A percentile compares a stretch with the other conserved stretches of the same genome.
phyloP scores from a whole-genome alignment of 106 monocot genomes.

The Acanthochlamys bracteata region DNA sequence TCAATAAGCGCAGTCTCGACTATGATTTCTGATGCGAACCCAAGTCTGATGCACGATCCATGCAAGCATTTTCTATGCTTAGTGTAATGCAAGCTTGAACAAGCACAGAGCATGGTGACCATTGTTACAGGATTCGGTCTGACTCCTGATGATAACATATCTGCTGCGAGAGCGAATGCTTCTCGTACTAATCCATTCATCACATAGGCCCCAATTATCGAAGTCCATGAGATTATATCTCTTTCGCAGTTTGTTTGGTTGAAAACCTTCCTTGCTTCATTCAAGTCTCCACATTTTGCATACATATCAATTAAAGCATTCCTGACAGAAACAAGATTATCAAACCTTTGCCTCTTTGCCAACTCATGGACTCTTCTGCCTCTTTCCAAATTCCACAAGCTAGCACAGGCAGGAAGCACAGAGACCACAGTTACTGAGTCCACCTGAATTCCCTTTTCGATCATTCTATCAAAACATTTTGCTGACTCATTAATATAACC shows the following conservation, averaged over 20 bases:
- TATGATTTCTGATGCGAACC: slow-evolving; percentile 27
- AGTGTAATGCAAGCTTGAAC: slow-evolving; percentile 11
- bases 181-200: slow-evolving; percentile 26
- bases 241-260: slow-evolving; percentile 19
- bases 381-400: slow-evolving; percentile 28
- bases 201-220: slow-evolving; percentile 61
- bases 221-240: slow-evolving; percentile 63
- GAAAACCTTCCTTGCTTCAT: slow-evolving; percentile 53
- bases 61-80: slow-evolving; percentile 45
- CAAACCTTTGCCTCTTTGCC: slow-evolving; percentile 26
- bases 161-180: slow-evolving; percentile 23
- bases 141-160: slow-evolving; percentile 34
- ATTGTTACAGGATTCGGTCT: slow-evolving; percentile 57
- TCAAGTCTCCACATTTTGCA: slow-evolving; percentile 52
- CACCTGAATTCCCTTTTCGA: slow-evolving; percentile 10
- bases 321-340: slow-evolving; percentile 22
- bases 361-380: slow-evolving; percentile 37
- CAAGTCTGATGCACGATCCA: slow-evolving; percentile 39
- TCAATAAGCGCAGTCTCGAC: slow-evolving; percentile 71
- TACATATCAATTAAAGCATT: slow-evolving; percentile 86
- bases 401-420: slow-evolving; percentile 61
- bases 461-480: slow-evolving; percentile 34
- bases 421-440: slow-evolving; percentile 44
- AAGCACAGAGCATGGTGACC: slow-evolving; percentile 45
- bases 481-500: slow-evolving; percentile 32